A percentile compares a stretch with the other conserved stretches of the same genome.
phyloP scores from a whole-genome alignment of 148 eudicot species.

The Cornus kousa region DNA sequence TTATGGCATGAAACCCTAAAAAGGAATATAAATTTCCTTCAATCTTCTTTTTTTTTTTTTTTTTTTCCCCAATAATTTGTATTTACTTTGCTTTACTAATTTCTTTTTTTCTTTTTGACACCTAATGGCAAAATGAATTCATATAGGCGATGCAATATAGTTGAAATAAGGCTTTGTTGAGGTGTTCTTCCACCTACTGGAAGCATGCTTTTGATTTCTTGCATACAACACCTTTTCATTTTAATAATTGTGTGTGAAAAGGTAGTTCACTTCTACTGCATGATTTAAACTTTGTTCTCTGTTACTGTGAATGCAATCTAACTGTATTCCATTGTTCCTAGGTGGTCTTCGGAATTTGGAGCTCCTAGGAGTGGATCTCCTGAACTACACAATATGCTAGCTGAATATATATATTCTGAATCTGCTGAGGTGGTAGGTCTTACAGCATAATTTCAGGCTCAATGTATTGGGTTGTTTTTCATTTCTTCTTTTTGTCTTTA shows the following conservation, averaged over 20 bases:
- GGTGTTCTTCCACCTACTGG: not conserved
- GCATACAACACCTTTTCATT: not conserved
- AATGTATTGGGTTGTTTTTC: not conserved
- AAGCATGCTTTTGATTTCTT: not conserved
- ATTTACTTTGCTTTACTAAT: not conserved
- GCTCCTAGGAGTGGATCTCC: conserved; percentile 66
- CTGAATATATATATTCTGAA: conserved; percentile 84
- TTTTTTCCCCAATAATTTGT: not conserved
- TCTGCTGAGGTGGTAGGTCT: conserved; percentile 85
- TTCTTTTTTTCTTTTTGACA: not conserved
- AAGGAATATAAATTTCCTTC: not conserved
- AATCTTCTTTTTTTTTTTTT: not conserved
- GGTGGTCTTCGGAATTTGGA: conserved; percentile 94
- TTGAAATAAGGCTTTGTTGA: no score
- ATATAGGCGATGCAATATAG: no score
- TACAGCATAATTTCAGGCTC: not conserved
- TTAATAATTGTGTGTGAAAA: not conserved
- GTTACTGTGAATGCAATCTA: not conserved
- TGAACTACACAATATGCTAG: conserved; percentile 88
- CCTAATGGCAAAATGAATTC: not conserved
- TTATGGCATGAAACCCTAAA: not conserved
- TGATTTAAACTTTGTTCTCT: not conserved
- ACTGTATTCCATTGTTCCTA: conserved; percentile 22
- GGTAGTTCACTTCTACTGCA: not conserved
- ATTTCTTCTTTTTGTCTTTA: not conserved